Conservation (phyloP, 2,329 filamentous ascomycete genomes). For the Teratosphaeria nubilosa region DNA sequence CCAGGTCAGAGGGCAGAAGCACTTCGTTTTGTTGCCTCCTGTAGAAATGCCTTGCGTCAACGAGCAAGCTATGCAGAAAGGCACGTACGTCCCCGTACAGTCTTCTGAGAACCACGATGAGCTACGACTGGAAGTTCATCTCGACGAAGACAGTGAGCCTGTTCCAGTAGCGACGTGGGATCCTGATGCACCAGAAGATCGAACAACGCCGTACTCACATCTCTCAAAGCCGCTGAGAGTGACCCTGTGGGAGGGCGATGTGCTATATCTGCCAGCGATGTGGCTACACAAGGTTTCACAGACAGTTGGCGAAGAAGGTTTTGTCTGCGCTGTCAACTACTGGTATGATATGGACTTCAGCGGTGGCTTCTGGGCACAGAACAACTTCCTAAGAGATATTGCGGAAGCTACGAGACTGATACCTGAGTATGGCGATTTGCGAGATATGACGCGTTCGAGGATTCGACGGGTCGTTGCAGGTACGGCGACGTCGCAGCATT, state of each 20-base stretch:
- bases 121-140: conserved; percentile 19
- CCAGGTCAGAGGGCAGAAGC: conserved; percentile 61
- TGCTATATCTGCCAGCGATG: conserved; percentile 72
- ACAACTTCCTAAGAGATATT: conserved; percentile 38
- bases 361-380: conserved; percentile 55
- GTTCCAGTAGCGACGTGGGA: conserved; percentile 69
- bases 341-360: conserved; percentile 78
- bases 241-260: conserved; percentile 61
- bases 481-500: background rate
- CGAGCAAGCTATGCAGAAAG: conserved; percentile 48
- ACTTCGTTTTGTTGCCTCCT: conserved; percentile 66
- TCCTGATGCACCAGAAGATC: conserved; percentile 47
- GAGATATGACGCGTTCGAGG: background rate
- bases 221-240: conserved; percentile 55
- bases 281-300: conserved; percentile 83
- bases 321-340: conserved; percentile 73
- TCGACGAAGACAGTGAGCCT: conserved; percentile 29
- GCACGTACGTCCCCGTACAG: conserved; percentile 44
- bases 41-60: conserved; percentile 59
- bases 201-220: conserved; percentile 49
- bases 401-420: background rate
- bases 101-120: conserved; percentile 3
- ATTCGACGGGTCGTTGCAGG: background rate
- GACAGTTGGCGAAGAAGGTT: conserved; percentile 54
- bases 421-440: background rate